Conservation (phyloP, 2,329 filamentous ascomycete species). For the Cytospora mali region DNA sequence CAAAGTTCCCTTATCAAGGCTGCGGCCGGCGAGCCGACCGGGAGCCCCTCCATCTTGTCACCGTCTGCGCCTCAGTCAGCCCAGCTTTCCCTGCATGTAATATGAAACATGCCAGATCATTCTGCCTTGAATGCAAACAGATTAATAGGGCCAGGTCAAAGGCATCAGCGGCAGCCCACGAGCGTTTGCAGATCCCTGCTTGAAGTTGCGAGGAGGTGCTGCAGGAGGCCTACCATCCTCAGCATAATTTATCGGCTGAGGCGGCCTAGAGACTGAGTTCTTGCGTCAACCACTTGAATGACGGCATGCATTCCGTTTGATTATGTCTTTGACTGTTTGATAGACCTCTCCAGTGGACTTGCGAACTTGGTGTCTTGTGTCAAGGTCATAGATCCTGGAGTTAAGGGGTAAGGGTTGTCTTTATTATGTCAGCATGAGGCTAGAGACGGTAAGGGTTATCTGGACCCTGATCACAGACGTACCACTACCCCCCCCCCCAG, state of each 20-base stretch:
- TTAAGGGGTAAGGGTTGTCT: too few species aligned
- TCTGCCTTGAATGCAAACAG: neutral
- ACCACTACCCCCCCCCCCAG: too few species aligned
- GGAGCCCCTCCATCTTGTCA: neutral
- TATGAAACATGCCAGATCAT: neutral
- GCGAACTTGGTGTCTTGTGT: neutral
- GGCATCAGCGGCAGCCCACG: neutral
- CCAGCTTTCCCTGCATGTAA: neutral
- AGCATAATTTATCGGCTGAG: neutral
- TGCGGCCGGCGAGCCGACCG: neutral
- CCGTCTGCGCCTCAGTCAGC: neutral
- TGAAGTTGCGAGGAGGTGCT: neutral
- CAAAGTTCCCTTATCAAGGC: neutral
- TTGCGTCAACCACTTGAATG: neutral
- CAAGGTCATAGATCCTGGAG: neutral
- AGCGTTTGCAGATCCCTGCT: neutral
- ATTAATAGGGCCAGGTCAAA: neutral
- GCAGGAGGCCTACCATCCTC: neutral
- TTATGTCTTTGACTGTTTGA: neutral
- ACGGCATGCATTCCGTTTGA: neutral
- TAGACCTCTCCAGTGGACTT: neutral
- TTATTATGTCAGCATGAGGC: too few species aligned
- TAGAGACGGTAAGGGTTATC: neutral
- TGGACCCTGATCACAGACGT: too few species aligned
- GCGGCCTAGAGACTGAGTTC: neutral